phyloP scores from a whole-genome alignment of 1,284 basidiomycete species.

The Cutaneotrichosporon cutaneum region DNA sequence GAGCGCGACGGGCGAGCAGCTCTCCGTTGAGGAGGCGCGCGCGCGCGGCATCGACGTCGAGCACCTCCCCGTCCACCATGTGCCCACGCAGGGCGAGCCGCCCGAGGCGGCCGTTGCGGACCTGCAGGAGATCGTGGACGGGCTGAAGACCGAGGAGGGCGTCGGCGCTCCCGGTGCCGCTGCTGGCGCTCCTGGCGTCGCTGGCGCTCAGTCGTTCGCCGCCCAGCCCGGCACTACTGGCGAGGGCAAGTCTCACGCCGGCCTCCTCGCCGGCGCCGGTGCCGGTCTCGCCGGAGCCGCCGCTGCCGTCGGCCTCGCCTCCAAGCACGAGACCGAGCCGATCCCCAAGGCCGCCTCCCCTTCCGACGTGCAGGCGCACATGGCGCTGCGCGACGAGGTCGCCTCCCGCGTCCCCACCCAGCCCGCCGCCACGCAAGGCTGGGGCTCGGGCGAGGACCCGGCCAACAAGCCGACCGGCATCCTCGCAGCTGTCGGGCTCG shows the following conservation, averaged over 20 bases:
- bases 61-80: constrained; percentile 34
- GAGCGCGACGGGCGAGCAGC: constrained; percentile 17
- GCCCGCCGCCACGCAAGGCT: no score
- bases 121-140: constrained; percentile 41
- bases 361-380: no score
- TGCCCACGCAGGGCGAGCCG: constrained; percentile 28
- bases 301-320: neutral
- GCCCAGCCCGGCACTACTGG: constrained; percentile 13
- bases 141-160: constrained; percentile 33
- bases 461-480: no score
- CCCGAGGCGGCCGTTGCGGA: constrained; percentile 39
- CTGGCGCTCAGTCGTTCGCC: constrained; percentile 15
- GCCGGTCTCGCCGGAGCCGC: constrained; percentile 4
- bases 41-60: constrained; percentile 45
- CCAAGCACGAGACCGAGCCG: no score
- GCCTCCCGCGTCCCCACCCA: no score
- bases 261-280: constrained; percentile 6
- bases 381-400: no score
- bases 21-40: constrained; percentile 47
- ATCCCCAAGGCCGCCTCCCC: no score
- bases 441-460: no score
- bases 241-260: neutral
- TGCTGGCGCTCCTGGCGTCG: neutral
- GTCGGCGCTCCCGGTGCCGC: neutral
- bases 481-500: no score